Evolutionary conservation across 495 filamentous ascomycete genomes (phyloP).

Genomic region (Hyaloscypha variabilis): DNA sequence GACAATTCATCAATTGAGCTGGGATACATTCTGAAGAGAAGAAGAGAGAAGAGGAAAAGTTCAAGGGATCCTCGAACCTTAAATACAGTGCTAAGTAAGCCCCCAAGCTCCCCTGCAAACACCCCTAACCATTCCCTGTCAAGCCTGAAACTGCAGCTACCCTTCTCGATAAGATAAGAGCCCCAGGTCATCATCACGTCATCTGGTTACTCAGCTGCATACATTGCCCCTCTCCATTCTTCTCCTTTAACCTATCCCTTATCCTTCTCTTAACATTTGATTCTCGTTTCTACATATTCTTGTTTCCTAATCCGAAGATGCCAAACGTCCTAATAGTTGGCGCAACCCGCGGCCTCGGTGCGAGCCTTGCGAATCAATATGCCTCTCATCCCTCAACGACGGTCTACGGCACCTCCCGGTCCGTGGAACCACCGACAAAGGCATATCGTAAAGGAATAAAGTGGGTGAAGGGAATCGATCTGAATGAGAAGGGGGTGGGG

Average conservation of each 20-base stretch:
- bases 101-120: neutral
- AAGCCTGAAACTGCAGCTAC: neutral
- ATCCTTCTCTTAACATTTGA: too few relatives aligned
- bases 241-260: neutral
- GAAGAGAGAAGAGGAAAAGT: too few relatives aligned
- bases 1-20: too few relatives aligned
- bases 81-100: neutral
- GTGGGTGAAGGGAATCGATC: conserved; percentile 46
- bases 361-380: conserved; percentile 61
- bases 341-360: conserved; percentile 67
- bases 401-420: conserved; percentile 65
- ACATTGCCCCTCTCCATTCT: neutral
- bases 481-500: conserved; percentile 39
- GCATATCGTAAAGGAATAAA: conserved; percentile 35
- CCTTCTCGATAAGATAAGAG: neutral
- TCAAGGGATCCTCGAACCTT: neutral
- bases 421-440: conserved; percentile 27
- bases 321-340: conserved; percentile 63
- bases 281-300: too few relatives aligned
- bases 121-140: neutral
- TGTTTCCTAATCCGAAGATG: conserved; percentile 38
- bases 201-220: neutral
- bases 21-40: too few relatives aligned
- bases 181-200: neutral
- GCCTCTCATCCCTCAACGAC: conserved; percentile 44